Conservation (phyloP, 2,329 filamentous ascomycete species). For the Phyllosticta citriasiana region DNA sequence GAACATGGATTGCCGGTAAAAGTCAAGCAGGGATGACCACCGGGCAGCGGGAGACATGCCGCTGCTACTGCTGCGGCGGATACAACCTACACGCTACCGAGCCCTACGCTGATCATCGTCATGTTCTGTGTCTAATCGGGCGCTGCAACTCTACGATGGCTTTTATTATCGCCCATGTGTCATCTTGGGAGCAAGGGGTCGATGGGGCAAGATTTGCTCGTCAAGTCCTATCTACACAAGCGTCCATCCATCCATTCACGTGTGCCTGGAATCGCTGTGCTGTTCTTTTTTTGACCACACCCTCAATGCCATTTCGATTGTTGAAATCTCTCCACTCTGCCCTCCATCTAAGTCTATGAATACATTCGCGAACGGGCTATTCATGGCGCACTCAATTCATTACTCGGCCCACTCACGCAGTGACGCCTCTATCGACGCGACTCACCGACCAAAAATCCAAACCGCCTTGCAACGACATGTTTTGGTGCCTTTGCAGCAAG, state of each 20-base stretch:
- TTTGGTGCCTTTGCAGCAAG: too few relatives aligned
- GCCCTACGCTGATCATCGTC: not conserved
- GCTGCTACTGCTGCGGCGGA: not conserved
- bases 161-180: not conserved
- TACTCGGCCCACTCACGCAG: not conserved
- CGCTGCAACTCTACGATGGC: not conserved
- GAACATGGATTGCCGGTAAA: not conserved
- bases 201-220: not conserved
- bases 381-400: not conserved
- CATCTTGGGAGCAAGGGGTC: not conserved
- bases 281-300: not conserved
- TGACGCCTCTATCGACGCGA: too few relatives aligned
- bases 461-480: too few relatives aligned
- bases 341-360: not conserved
- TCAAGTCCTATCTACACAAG: too few relatives aligned
- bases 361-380: not conserved
- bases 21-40: not conserved
- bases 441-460: too few relatives aligned
- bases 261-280: too few relatives aligned
- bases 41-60: not conserved
- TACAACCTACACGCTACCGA: not conserved
- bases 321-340: not conserved
- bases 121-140: not conserved
- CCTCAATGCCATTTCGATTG: not conserved
- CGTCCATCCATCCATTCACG: too few relatives aligned